Evolutionary conservation across 2,329 filamentous ascomycete genomes (phyloP).

Genomic region (Thielaviopsis euricoi): DNA sequence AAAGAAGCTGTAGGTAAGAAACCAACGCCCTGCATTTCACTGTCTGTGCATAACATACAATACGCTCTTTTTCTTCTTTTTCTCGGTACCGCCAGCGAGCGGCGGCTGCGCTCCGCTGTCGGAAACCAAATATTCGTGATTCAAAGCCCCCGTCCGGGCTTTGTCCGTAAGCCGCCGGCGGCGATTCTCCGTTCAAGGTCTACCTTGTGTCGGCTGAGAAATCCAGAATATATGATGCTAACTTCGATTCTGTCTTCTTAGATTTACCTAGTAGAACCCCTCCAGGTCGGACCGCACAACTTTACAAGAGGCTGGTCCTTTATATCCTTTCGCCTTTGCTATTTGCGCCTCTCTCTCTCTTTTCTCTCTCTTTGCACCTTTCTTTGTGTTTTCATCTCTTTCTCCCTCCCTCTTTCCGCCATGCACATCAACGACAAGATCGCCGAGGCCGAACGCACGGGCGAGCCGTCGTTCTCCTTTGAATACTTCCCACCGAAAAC

Average conservation of each 20-base stretch:
- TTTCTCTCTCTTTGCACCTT: background rate
- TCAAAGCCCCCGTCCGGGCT: background rate
- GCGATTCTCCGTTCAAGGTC: background rate
- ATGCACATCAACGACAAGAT: constrained; percentile 98
- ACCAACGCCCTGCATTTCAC: too few relatives aligned
- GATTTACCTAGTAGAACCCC: background rate
- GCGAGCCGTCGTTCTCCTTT: constrained; percentile 87
- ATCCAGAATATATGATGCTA: background rate
- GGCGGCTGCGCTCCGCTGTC: background rate
- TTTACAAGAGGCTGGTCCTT: background rate
- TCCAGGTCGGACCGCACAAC: background rate
- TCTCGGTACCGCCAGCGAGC: too few relatives aligned
- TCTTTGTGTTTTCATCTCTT: background rate
- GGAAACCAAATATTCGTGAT: background rate
- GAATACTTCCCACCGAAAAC: constrained; percentile 99
- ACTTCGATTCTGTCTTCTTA: background rate
- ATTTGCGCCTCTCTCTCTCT: background rate
- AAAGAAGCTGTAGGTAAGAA: background rate
- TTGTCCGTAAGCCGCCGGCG: background rate
- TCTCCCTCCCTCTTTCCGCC: constrained; percentile 20
- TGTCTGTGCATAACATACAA: too few relatives aligned
- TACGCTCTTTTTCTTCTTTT: background rate
- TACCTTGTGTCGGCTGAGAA: background rate
- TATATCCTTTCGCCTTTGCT: background rate
- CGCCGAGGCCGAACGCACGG: constrained; percentile 59